Base-by-base conservation (phyloP, 2,329 filamentous ascomycete species). In the Domatiomyces catenatus region DNA sequence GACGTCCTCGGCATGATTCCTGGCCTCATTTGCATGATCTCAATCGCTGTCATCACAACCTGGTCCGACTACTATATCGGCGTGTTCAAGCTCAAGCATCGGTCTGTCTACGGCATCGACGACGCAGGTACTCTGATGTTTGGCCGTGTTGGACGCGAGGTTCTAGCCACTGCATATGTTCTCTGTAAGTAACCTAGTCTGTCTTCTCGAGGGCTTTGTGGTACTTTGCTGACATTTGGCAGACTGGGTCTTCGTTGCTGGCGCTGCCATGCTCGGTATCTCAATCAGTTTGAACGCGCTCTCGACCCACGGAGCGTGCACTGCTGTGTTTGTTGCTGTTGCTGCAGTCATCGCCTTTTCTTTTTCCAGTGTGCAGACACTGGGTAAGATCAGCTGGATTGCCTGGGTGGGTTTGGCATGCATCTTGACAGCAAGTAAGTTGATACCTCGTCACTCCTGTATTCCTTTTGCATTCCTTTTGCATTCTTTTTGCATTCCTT, bases 321-420 rank as follows among this genome's bases (percentile, higher is more conserved):
- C 77, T 0, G 76, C 77, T 15, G 77, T 69, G 66, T 81, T 71
- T 63, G 69, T 71, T 7, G 67, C 79, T 22, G 61, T 81, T 3
- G 74, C 75, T 0, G 73, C 75, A 0, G 58, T 72, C 1, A 63
- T 73, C 6, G 69, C 78, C 7, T 72, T 73, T 22, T 54, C 68
- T 43, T 50, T 36, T 52, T 60, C 39, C 61, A 61, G 48, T 52
- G 60, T 46, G 5, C 39, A 53, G 28, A 45, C 48, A 8, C 48
- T 43, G 28, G 48, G 28, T 24, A 45, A 42, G 36, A 19, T 53
- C 50, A 76, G 74, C 2, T 81, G 75, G 75, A 63, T 82, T 44
- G 79, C 76, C 0, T 83, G 76, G 73, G 71, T 70, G 8, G 79
- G 79, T 0, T 80, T 82, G 58, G 52, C 71, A 5, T 76, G 72